These are phyloP conservation scores for Warburgia ugandensis DNA, from an alignment of 164 flowering plant species.

Conservation along the genomic window DNA sequence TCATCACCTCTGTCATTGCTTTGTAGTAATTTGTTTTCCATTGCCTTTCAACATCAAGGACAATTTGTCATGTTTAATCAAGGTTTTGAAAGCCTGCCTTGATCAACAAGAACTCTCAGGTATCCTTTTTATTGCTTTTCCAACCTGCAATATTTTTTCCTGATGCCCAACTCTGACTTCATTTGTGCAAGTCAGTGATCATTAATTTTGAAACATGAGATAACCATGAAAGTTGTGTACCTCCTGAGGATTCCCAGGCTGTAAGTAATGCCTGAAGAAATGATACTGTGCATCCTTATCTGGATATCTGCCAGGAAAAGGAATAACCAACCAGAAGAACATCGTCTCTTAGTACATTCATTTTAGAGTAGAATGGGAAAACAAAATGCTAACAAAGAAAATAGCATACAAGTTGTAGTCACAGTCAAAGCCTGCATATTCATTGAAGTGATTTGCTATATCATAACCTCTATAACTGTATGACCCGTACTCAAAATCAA, in stretches of 20 bases:
- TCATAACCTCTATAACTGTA: slow-evolving; percentile 93
- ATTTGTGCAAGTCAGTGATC: no score
- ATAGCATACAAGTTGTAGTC: slow-evolving; percentile 75
- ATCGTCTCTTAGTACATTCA: neutral
- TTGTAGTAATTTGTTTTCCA: no score
- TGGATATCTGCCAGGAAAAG: slow-evolving; percentile 58
- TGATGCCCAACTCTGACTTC: no score
- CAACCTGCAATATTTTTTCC: no score
- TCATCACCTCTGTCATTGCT: no score
- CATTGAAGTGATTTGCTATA: slow-evolving; percentile 97
- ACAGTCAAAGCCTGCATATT: slow-evolving; percentile 97
- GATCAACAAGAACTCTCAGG: no score
- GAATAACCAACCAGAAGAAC: neutral
- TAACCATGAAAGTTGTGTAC: slow-evolving; percentile 35
- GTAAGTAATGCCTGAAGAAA: slow-evolving; percentile 87
- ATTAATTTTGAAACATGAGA: no score
- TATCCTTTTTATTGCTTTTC: no score
- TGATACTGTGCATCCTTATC: slow-evolving; percentile 72
- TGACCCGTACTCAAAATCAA: slow-evolving; percentile 97
- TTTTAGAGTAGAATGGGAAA: slow-evolving; percentile 1
- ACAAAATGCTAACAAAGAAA: slow-evolving; percentile 4
- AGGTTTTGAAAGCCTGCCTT: no score
- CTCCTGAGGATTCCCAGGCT: slow-evolving; percentile 64
- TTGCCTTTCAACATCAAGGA: no score
- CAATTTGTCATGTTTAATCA: no score